Conservation (phyloP, 306 rosid species). For the Prunus mume region DNA sequence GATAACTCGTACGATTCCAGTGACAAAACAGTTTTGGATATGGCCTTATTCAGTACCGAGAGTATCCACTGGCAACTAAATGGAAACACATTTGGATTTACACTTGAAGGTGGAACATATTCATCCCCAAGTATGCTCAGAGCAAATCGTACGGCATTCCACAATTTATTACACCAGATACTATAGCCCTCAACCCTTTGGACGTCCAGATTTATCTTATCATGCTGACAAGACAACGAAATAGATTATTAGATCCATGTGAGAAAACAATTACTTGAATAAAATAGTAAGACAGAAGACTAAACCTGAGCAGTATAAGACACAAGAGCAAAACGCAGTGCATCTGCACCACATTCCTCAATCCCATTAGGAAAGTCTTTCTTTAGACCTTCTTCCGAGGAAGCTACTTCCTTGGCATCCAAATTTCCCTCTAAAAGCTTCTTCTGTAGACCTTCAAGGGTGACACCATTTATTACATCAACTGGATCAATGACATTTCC, state of each 20-base stretch:
- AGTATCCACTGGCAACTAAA: conserved; percentile 95
- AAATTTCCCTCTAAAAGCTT: conserved; percentile 87
- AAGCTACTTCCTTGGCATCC: conserved; percentile 68
- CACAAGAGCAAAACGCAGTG: conserved; percentile 94
- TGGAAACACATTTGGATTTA: conserved; percentile 58
- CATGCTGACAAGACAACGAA: conserved; percentile 53
- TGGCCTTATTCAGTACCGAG: conserved; percentile 72
- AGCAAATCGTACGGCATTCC: conserved; percentile 94
- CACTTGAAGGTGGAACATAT: conserved; percentile 55
- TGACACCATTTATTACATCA: conserved; percentile 84
- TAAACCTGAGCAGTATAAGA: conserved; percentile 88
- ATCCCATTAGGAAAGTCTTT: conserved; percentile 92
- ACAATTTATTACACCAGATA: conserved; percentile 92
- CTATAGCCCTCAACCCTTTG: conserved; percentile 95
- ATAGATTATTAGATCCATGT: conserved; percentile 1
- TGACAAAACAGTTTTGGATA: conserved; percentile 48
- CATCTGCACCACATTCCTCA: conserved; percentile 94
- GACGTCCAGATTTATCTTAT: conserved; percentile 82
- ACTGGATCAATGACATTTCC: conserved; percentile 97
- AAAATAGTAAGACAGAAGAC: conserved; percentile 8
- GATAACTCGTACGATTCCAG: conserved; percentile 70
- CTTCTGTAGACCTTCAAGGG: conserved; percentile 74
- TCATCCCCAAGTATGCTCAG: conserved; percentile 92
- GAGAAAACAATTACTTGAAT: not conserved
- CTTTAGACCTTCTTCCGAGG: conserved; percentile 71